phyloP scores from a whole-genome alignment of 176 grass and related monocot species.

The Themeda triandra region DNA sequence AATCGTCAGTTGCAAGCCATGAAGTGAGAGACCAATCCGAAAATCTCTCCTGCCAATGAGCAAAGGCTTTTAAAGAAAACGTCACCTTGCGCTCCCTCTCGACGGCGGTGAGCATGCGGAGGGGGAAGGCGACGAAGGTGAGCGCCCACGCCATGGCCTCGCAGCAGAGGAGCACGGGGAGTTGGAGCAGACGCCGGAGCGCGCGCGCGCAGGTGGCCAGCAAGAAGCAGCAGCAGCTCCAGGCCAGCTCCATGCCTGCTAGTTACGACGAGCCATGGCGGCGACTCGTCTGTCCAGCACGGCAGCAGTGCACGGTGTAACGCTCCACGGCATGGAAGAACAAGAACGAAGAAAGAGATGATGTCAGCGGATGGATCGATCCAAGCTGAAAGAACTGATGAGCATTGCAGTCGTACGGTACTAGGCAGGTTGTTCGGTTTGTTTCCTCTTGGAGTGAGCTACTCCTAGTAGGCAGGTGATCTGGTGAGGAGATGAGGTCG shows the following conservation, averaged over 20 bases:
- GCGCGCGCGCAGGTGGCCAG: neutral
- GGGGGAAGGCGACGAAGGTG: slow-evolving; percentile 29
- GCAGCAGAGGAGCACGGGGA: slow-evolving; percentile 26
- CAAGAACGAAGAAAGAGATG: neutral
- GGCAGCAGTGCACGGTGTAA: neutral
- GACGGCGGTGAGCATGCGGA: slow-evolving; percentile 36
- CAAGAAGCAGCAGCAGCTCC: neutral
- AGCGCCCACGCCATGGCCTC: slow-evolving; percentile 34
- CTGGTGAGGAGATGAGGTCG: neutral
- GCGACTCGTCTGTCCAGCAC: neutral
- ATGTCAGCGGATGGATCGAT: neutral
- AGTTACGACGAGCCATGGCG: neutral
- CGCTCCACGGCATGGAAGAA: neutral
- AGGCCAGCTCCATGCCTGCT: neutral
- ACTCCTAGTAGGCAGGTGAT: no score
- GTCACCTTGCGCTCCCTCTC: slow-evolving; percentile 23
- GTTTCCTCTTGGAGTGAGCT: no score
- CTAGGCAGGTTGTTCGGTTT: neutral
- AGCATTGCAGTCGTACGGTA: neutral
- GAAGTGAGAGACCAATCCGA: no score
- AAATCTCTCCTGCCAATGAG: no score
- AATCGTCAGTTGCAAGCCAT: neutral
- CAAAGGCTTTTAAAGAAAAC: neutral
- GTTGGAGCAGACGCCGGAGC: neutral
- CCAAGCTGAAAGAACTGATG: neutral